Evolutionary conservation across 2,329 filamentous ascomycete genomes (phyloP), one percentile per base, ranked within the genome.

Genomic region (Neonectria coccinea): DNA sequence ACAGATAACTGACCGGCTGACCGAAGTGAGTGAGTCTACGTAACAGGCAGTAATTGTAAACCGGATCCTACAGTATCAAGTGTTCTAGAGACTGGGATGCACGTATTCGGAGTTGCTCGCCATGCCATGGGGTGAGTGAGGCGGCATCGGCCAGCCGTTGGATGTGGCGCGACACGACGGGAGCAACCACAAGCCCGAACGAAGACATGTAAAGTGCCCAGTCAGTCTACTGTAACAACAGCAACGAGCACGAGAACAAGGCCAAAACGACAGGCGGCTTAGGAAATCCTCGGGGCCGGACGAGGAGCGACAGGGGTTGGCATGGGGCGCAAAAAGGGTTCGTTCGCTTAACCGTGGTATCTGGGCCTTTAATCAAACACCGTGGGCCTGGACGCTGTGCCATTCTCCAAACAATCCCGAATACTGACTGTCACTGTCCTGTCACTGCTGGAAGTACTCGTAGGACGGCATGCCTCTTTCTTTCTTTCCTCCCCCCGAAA

Each of bases 291-390:
- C 61, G 14, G 9, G 42, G 57, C 52, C 45, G 45, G 47, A 58
- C 45, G 29, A 36, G 31, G 50, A 45, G 41, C 54, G 44, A 54
- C 53, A 47, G 47, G 59, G 59, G 53, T 41, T 8, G 29, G 29
- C 27, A 51, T 51, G 48, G 27, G 48, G 48, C 31, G 31, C 51
- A 42, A 51, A 59, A 59, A 51, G 44, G 60, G 60, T 63, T 63
- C 60, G 55, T 58, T 58, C 48, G 60, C 60, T 63, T 58, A 54
- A 41, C 53, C 56, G 42, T 47, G 41, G 47, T 20, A 44, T 22
- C 47, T 52, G 41, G 56, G 56, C 56, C 51, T 59, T 56, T 64
- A 64, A 64, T 64, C 36, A 64, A 64, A 64, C 42, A 10, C 29
- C 48, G 29, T 22, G 48, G 29, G 48, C 10, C 48, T 33, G 20